Evolutionary conservation across 768 basidiomycete genomes (phyloP).

Genomic region (Favolaschia claudopus): DNA sequence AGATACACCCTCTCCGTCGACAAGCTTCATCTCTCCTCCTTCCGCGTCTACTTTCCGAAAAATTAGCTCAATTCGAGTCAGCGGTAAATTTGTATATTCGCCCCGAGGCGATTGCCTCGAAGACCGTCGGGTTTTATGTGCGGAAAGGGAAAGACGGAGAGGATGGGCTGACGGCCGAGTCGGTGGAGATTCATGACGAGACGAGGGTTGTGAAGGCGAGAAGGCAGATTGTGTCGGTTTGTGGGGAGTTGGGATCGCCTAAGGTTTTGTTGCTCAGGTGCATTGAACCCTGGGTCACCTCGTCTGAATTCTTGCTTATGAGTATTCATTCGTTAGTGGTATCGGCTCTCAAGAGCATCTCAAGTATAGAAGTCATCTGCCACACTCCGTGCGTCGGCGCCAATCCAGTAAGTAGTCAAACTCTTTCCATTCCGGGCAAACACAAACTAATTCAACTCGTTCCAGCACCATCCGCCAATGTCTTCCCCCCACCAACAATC

Average conservation of each 20-base stretch:
- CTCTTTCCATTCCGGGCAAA: background rate
- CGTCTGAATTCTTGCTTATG: background rate
- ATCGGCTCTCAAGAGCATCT: constrained; percentile 9
- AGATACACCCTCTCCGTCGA: constrained; percentile 23
- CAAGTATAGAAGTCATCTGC: background rate
- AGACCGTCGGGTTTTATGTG: too few species aligned
- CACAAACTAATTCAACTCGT: background rate
- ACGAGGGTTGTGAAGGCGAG: background rate
- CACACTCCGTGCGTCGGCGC: constrained; percentile 5
- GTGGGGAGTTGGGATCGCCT: constrained; percentile 3
- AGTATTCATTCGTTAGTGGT: background rate
- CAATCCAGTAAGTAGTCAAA: background rate
- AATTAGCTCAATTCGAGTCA: background rate
- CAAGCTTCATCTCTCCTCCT: constrained; percentile 22
- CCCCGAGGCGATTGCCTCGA: constrained; percentile 13
- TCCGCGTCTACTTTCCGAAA: constrained; percentile 30
- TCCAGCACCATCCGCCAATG: constrained; percentile 17
- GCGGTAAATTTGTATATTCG: constrained; percentile 25
- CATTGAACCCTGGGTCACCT: background rate
- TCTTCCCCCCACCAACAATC: too few species aligned
- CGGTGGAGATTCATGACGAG: background rate
- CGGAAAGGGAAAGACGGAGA: too few species aligned
- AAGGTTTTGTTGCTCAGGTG: constrained; percentile 12
- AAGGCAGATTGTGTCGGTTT: constrained; percentile 1
- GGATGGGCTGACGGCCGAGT: background rate